Base-by-base conservation (phyloP, 2,329 filamentous ascomycete genomes). In the Fonsecaea monophora region DNA sequence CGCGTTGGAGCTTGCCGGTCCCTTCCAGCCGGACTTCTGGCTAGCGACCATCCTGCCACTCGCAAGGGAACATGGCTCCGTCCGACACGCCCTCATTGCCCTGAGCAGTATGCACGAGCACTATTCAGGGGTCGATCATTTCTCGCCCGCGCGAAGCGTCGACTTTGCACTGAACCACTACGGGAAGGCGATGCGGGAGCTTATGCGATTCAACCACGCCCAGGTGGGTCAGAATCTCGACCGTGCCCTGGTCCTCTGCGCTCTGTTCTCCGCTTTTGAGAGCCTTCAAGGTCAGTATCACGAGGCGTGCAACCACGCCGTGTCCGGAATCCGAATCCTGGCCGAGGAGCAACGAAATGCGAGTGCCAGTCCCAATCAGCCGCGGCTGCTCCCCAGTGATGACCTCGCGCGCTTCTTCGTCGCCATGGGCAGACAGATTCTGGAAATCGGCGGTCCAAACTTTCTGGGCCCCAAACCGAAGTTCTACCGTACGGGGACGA, bases 201-300 rank as follows among this genome's bases (percentile, higher is more conserved):
- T 85, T 32, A 67, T 75, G 2, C 67, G 66, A 8, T 70, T 80
- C 42, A 78, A 81, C 30, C 78, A 78, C 66, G 71, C 76, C 2
- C 67, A 72, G 54, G 70, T 75, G 15, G 69, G 77, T 13, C 66
- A 73, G 72, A 77, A 68, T 15, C 74, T 76, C 25, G 74, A 75
- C 48, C 73, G 76, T 3, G 75, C 79, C 0, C 71, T 86, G 15
- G 75, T 84, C 2, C 81, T 81, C 5, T 85, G 83, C 67, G 73
- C 85, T 0, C 74, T 86, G 25, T 85, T 86, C 68, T 82, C 84
- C 30, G 84, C 83, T 70, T 81, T 86, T 57, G 85, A 86, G 73
- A 84, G 84, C 70, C 77, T 87, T 66, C 82, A 83, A 38, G 82
- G 83, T 42, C 82, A 86, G 65, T 80, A 82, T 53, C 73, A 74